A percentile compares a stretch with the other conserved stretches of the same genome.
phyloP scores from a whole-genome alignment of 2,329 filamentous ascomycete species.

The Coniochaeta pulveracea region DNA sequence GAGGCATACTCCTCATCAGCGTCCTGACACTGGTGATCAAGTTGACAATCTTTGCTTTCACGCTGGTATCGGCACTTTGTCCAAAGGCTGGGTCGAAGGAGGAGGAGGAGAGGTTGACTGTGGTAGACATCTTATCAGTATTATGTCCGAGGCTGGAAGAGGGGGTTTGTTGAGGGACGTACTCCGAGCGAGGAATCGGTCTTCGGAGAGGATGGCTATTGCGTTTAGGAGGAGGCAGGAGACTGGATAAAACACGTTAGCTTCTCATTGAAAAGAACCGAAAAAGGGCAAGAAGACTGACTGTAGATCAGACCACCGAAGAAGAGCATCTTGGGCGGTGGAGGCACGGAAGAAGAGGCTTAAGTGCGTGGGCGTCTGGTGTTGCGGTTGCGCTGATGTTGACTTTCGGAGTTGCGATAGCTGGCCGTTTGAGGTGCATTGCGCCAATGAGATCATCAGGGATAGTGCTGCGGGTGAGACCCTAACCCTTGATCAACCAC shows the following conservation, averaged over 20 bases:
- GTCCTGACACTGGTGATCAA: conserved; percentile 84
- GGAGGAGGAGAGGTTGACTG: conserved; percentile 71
- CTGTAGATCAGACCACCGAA: conserved; percentile 21
- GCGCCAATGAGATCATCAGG: no score
- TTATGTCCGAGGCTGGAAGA: not conserved
- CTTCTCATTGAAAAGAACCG: not conserved
- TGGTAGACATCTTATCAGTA: conserved; percentile 33
- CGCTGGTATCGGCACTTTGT: conserved; percentile 57
- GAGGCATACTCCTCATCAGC: conserved; percentile 74
- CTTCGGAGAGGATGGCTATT: conserved; percentile 64
- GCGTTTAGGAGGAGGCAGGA: conserved; percentile 85
- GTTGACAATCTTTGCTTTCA: conserved; percentile 81
- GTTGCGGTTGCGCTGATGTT: not conserved
- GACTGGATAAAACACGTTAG: conserved; percentile 34
- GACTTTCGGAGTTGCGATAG: no score
- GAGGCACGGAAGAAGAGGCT: not conserved
- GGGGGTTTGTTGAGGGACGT: conserved; percentile 21
- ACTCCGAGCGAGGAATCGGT: conserved; percentile 70
- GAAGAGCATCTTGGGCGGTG: conserved; percentile 15
- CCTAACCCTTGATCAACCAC: no score
- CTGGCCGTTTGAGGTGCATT: no score
- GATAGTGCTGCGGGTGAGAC: no score
- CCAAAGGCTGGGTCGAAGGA: conserved; percentile 71
- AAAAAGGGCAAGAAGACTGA: conserved; percentile 6
- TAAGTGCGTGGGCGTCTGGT: no score